Evolutionary conservation across 2,329 filamentous ascomycete species (phyloP).

Genomic region (Aspergillaceae sp.): DNA sequence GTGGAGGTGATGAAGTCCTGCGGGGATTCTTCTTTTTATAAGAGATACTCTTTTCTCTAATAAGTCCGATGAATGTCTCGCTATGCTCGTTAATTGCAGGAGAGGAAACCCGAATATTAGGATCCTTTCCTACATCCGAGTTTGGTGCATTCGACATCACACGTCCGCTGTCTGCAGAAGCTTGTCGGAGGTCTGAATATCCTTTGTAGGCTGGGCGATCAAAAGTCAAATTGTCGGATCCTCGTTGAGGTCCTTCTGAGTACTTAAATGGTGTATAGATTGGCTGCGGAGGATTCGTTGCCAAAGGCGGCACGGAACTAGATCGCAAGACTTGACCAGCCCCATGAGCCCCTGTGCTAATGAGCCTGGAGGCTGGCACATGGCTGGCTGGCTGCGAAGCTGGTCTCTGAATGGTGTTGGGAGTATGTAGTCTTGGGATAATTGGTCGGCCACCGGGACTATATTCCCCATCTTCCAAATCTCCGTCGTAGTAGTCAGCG

Average conservation of each 20-base stretch:
- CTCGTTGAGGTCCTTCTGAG: constrained; percentile 34
- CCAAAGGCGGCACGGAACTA: constrained; percentile 21
- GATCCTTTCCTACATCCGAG: constrained; percentile 9
- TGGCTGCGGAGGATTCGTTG: constrained; percentile 30
- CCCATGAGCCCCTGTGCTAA: constrained; percentile 1
- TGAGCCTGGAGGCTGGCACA: constrained; percentile 1
- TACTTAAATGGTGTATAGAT: constrained; percentile 41
- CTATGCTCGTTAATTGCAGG: constrained; percentile 25
- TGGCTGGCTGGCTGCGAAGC: constrained; percentile 17
- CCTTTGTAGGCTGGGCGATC: constrained; percentile 38
- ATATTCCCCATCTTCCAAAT: constrained; percentile 33
- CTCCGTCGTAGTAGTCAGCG: constrained; percentile 8
- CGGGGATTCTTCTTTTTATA: constrained; percentile 24
- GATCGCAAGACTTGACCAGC: constrained; percentile 9
- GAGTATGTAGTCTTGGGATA: constrained; percentile 20
- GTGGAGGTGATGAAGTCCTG: constrained; percentile 17
- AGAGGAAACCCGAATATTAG: constrained; percentile 11
- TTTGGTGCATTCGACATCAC: constrained; percentile 30
- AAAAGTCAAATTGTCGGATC: constrained; percentile 30
- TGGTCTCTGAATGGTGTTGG: constrained; percentile 16
- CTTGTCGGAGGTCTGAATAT: constrained; percentile 40
- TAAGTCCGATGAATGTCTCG: constrained; percentile 41
- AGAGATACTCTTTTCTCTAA: constrained; percentile 38
- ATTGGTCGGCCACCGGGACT: constrained; percentile 48
- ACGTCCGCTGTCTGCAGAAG: constrained; percentile 36